Base-by-base conservation (phyloP, 192 early-diverging fungal genomes). In the Umbelopsis sp. region DNA sequence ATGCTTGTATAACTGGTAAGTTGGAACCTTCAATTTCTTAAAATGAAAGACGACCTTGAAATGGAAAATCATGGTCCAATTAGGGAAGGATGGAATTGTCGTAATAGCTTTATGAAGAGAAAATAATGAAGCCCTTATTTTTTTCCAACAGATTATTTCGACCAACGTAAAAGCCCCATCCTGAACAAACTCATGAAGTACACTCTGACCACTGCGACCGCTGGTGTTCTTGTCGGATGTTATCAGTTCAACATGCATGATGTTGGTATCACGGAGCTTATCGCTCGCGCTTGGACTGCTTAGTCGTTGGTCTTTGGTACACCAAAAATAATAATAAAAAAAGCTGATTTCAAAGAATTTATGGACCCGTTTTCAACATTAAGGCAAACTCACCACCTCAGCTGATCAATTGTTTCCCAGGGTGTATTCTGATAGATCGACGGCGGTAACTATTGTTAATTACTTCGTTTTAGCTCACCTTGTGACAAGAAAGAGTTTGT, bases 241-340 rank as follows among this genome's bases (percentile, higher is more conserved):
- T 99, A 93, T 87, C 83, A 91, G 70, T 93, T 99, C 89, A 99
- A 99, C 83, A 96, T 96, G 24, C 90, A 94, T 36, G 97, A 99
- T 68, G 86, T 99, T 70, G 96, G 97, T 26, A 85, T 99, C 71
- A 97, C 96, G 43, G 92, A 93, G 77, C 86, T 95, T 75, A 86
- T 95, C 73, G 84, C 87, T 81, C 86, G 92, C 51, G 52, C 91
- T 50, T 97, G 97, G 97, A 88, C 87, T 70, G 96, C 95, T 73
- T 91, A 93, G 76, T 59, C 34, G 56, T 34, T 62, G 56, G 5
- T 20, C 56, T 11, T 32, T 12, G 17, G 16, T 20, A 8, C 25
- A 62, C 26, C 31, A 20, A 62, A 53, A 53, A 53, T 53, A 24
- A 22, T 26, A 26, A 26, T 22, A 62, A 62, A 62, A 62, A 59